A percentile compares a stretch with the other conserved stretches of the same genome.
Evolutionary conservation across 2,329 filamentous ascomycete genomes (phyloP).

Genomic region (Ceratocystiopsis sp.): DNA sequence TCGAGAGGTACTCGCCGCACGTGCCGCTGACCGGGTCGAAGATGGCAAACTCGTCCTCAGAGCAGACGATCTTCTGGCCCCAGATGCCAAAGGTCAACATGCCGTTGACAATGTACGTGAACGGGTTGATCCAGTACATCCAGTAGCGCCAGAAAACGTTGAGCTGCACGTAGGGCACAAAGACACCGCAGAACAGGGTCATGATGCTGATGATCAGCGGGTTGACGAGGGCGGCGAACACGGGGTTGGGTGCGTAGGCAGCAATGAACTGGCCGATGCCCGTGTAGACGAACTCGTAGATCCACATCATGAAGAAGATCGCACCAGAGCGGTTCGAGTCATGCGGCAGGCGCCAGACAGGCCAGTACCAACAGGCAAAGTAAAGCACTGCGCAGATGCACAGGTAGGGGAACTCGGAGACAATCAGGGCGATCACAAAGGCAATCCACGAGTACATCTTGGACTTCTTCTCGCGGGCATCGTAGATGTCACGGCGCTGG

Average conservation of each 20-base stretch:
- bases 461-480: conserved; percentile 24
- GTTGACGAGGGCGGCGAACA: conserved; percentile 40
- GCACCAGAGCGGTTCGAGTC: conserved; percentile 22
- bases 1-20: too few species aligned
- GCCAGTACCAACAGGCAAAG: too few species aligned
- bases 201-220: conserved; percentile 38
- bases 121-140: conserved; percentile 43
- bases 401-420: too few species aligned
- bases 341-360: too few species aligned
- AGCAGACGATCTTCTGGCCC: too few species aligned
- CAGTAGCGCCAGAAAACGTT: conserved; percentile 51
- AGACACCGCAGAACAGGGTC: conserved; percentile 56
- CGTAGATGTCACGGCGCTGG: conserved; percentile 47
- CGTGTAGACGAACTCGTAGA: conserved; percentile 43
- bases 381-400: too few species aligned
- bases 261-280: conserved; percentile 45
- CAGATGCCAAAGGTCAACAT: too few species aligned
- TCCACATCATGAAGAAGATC: conserved; percentile 35
- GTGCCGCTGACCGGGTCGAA: too few species aligned
- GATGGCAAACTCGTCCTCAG: too few species aligned
- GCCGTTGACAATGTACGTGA: too few species aligned
- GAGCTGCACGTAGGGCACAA: conserved; percentile 48
- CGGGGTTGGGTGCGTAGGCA: conserved; percentile 42
- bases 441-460: too few species aligned
- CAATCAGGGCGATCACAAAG: too few species aligned